These are phyloP conservation scores for Pezicula neosporulosa DNA, from an alignment of 2,329 filamentous ascomycete species.

Conservation along the genomic window DNA sequence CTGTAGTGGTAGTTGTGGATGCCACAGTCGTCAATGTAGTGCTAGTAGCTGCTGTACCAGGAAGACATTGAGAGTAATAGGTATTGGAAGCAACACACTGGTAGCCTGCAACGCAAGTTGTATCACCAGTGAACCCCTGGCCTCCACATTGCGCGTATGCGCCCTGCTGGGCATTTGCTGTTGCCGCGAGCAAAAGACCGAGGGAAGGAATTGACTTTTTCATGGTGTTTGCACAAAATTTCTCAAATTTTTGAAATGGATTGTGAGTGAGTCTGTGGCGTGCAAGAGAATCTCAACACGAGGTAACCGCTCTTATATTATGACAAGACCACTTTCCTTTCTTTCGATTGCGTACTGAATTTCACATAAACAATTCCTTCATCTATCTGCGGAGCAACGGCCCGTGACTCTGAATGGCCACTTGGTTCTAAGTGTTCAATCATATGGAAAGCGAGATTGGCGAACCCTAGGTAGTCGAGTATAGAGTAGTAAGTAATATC, in stretches of 20 bases:
- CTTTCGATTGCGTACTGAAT: not conserved
- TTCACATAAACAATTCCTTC: not conserved
- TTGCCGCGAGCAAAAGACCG: not conserved
- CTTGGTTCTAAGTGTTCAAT: no score
- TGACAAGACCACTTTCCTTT: not conserved
- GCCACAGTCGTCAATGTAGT: not conserved
- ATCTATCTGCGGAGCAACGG: not conserved
- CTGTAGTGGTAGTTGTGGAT: not conserved
- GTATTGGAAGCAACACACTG: constrained; percentile 2
- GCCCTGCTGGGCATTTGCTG: not conserved
- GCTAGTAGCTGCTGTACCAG: not conserved
- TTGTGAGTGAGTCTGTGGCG: not conserved
- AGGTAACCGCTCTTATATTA: not conserved
- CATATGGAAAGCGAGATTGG: no score
- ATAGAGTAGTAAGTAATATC: no score
- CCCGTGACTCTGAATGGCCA: no score
- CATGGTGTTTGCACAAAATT: not conserved
- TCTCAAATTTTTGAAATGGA: no score
- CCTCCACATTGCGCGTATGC: constrained; percentile 6
- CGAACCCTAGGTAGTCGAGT: no score
- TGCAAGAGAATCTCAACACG: not conserved
- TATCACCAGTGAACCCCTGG: constrained; percentile 1
- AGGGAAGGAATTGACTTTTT: not conserved
- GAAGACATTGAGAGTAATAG: constrained; percentile 9
- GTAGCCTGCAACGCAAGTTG: constrained; percentile 5